Percentiles rank a stretch among this genome's conserved stretches.
These are phyloP conservation scores for Calonectria honghensis DNA, from an alignment of 2,329 filamentous ascomycete species.

Conservation along the genomic window DNA sequence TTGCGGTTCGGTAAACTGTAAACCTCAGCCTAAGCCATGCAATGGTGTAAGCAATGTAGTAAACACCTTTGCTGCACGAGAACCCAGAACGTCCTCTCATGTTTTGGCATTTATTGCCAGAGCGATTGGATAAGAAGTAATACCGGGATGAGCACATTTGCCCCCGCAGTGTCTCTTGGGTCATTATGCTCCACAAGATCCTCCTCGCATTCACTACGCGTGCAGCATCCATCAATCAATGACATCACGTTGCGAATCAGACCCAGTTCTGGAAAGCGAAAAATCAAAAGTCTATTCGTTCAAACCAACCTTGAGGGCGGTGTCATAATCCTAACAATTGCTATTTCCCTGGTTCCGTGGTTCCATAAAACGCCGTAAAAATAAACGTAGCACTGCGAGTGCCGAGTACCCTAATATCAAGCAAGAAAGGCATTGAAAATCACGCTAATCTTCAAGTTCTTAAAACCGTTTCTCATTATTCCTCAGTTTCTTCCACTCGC, in stretches of 20 bases:
- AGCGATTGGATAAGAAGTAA: too few relatives aligned
- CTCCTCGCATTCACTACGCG: neutral
- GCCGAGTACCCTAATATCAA: slow-evolving; percentile 45
- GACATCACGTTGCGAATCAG: neutral
- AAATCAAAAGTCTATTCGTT: slow-evolving; percentile 29
- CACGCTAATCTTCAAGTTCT: slow-evolving; percentile 38
- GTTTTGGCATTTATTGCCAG: too few relatives aligned
- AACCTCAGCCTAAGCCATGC: neutral
- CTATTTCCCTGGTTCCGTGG: slow-evolving; percentile 14
- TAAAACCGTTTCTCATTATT: slow-evolving; percentile 42
- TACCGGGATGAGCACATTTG: too few relatives aligned
- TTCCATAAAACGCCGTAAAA: slow-evolving; percentile 30
- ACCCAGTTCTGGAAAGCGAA: neutral
- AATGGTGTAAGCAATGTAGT: neutral
- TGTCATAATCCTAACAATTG: slow-evolving; percentile 27
- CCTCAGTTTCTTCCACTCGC: slow-evolving; percentile 43
- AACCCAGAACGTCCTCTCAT: too few relatives aligned
- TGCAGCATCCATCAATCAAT: neutral
- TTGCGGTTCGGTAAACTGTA: too few relatives aligned
- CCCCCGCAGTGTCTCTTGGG: too few relatives aligned
- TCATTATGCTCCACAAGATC: too few relatives aligned
- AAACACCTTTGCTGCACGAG: neutral
- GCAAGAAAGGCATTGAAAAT: slow-evolving; percentile 44
- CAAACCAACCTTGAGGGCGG: slow-evolving; percentile 22
- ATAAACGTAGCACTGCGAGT: slow-evolving; percentile 39